Conservation (phyloP, 2,329 filamentous ascomycete genomes). For the Aureobasidium pullulans region DNA sequence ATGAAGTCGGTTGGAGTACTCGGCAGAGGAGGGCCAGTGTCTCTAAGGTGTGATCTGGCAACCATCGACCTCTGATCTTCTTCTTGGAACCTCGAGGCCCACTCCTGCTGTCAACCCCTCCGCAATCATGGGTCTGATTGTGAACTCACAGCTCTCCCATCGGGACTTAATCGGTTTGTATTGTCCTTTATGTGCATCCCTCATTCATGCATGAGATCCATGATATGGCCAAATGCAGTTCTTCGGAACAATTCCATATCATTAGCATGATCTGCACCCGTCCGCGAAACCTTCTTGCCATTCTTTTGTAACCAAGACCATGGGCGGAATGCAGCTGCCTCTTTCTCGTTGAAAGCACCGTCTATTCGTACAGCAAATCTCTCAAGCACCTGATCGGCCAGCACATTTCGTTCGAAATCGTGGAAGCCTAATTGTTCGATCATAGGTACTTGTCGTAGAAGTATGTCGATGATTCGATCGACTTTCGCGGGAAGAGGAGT, state of each 20-base stretch:
- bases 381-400: neutral
- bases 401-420: neutral
- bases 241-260: neutral
- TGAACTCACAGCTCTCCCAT: no score
- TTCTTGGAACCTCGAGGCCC: no score
- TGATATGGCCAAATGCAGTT: neutral
- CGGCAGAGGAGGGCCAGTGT: no score
- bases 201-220: neutral
- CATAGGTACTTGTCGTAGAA: neutral
- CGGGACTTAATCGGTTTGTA: neutral
- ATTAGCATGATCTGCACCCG: neutral
- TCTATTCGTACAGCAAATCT: neutral
- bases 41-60: no score
- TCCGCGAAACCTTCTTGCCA: neutral
- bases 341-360: neutral
- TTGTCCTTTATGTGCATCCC: neutral
- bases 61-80: no score
- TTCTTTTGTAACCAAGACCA: slow-evolving; percentile 2
- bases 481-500: neutral
- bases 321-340: neutral
- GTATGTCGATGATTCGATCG: neutral
- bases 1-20: no score
- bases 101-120: no score
- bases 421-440: neutral
- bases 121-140: no score